Evolutionary conservation across 2,329 filamentous ascomycete genomes (phyloP), one percentile per base, ranked within the genome.

Genomic region (Neoscytalidium dimidiatum): DNA sequence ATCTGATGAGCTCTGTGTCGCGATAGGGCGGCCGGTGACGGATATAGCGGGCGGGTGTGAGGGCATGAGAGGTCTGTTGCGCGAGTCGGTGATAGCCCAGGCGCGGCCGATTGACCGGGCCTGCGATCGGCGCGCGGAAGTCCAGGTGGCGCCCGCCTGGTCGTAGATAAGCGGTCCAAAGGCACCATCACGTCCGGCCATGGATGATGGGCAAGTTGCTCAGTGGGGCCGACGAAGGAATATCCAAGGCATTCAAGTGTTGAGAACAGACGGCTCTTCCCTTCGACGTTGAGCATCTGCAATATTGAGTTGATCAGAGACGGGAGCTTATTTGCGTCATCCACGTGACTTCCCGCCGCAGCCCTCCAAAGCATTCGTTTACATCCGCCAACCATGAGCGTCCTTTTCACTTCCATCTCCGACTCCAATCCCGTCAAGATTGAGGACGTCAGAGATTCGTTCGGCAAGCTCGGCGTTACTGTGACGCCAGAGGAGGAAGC

Each of bases 401-500:
- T 68, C 21, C 64, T 69, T 49, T 68, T 65, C 35, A 64, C 63
- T 11, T 57, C 63, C 11, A 75, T 79, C 49, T 72, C 73, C 14
- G 58, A 41, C 31, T 19, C 46, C 14, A 52, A 49, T 26, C 53
- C 58, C 31, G 58, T 62, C 29, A 51, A 8, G 9, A 31, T 51
- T 4, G 58, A 62, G 21, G 58, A 62, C 19, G 58, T 62, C 9
- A 11, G 44, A 4, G 23, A 52, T 21, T 56, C 43, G 2, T 28
- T 82, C 0, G 62, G 70, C 38, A 71, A 74, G 6, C 70, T 83
- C 3, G 78, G 79, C 6, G 66, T 83, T 43, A 74, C 75, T 0
- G 58, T 62, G 62, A 70, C 11, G 70, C 70, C 23, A 31, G 82
- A 81, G 46, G 81, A 85, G 62, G 78, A 72, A 51, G 71, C 71